A percentile compares a stretch with the other conserved stretches of the same genome.
Evolutionary conservation across 441 rosid species (phyloP).

Genomic region (Populus hybrid): DNA sequence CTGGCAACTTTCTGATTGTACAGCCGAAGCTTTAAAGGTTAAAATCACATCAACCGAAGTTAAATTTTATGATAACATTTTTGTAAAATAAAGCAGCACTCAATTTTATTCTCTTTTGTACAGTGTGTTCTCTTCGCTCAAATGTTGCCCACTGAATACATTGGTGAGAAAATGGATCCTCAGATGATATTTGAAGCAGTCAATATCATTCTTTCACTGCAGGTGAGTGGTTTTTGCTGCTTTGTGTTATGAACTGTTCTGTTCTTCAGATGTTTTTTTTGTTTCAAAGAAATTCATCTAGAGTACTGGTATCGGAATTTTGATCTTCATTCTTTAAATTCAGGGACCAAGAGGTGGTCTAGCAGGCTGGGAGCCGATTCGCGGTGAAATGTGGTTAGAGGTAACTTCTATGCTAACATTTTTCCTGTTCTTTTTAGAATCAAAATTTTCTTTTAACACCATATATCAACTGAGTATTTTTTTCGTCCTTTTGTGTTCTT

Average conservation of each 20-base stretch:
- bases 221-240: constrained; percentile 27
- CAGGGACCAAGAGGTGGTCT: constrained; percentile 73
- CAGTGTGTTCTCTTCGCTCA: constrained; percentile 43
- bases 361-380: constrained; percentile 70
- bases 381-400: constrained; percentile 66
- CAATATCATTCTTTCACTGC: constrained; percentile 47
- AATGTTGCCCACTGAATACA: constrained; percentile 40
- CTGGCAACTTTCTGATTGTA: constrained; percentile 36
- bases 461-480: background rate
- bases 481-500: background rate
- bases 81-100: background rate
- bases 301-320: background rate
- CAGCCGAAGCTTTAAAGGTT: constrained; percentile 41
- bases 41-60: background rate
- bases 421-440: background rate
- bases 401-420: constrained; percentile 18
- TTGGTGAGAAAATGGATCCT: constrained; percentile 38
- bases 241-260: background rate
- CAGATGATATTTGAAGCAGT: constrained; percentile 44
- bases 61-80: too few species aligned
- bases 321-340: background rate
- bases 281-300: background rate
- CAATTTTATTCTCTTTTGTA: background rate
- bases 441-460: background rate
- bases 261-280: background rate